A percentile compares a stretch with the other conserved stretches of the same genome.
These are phyloP conservation scores for Coemansia sp. DNA, from an alignment of 192 early-diverging fungal species.

Conservation along the genomic window DNA sequence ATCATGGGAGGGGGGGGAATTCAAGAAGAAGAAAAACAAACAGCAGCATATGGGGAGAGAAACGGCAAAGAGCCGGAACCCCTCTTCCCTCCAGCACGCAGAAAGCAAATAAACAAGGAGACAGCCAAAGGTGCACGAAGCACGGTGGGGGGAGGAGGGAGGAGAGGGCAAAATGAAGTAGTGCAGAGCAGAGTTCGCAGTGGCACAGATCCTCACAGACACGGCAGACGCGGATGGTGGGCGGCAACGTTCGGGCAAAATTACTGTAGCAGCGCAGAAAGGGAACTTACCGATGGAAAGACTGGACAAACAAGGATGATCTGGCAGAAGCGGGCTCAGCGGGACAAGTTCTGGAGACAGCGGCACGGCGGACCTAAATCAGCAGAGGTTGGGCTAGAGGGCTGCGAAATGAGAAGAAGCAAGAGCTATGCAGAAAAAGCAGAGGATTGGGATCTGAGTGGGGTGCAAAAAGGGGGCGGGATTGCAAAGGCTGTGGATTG, in stretches of 20 bases:
- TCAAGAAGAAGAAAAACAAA: no score
- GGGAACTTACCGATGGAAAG: background rate
- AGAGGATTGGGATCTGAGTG: background rate
- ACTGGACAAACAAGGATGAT: background rate
- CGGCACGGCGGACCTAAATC: constrained; percentile 5
- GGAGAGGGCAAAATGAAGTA: background rate
- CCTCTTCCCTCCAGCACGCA: constrained; percentile 6
- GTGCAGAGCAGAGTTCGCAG: background rate
- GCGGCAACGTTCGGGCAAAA: background rate
- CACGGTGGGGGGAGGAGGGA: background rate
- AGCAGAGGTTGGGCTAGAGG: background rate
- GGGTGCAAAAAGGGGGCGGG: background rate
- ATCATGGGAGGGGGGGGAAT: background rate
- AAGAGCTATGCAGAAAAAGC: constrained; percentile 12
- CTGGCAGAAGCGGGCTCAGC: background rate
- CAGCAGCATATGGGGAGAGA: no score
- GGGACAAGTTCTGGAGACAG: background rate
- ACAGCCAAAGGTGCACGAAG: constrained; percentile 2
- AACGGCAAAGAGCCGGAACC: no score
- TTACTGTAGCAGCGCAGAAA: background rate
- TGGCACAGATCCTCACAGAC: background rate
- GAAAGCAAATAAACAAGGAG: constrained; percentile 5
- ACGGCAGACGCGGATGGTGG: background rate
- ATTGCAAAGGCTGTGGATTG: background rate
- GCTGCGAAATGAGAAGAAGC: background rate